Evolutionary conservation across 2,329 filamentous ascomycete species (phyloP).

Genomic region (Diplodia mutila): DNA sequence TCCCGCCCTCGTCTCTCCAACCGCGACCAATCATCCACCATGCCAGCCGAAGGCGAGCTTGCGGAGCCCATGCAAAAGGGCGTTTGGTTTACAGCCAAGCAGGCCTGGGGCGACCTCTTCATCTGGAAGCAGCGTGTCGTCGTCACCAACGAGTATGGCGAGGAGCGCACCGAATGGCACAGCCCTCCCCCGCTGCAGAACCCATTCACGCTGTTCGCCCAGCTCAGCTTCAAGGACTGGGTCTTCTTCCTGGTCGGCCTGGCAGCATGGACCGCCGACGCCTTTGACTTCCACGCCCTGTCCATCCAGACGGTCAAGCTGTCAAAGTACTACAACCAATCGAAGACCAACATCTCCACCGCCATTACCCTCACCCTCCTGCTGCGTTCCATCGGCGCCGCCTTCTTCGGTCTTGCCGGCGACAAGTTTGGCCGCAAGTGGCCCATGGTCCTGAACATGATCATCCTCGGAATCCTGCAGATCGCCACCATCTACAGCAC

Average conservation of each 20-base stretch:
- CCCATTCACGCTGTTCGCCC: constrained; percentile 68
- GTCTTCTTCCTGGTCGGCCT: constrained; percentile 75
- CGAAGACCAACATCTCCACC: constrained; percentile 71
- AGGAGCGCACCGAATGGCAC: constrained; percentile 70
- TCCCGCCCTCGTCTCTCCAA: not conserved
- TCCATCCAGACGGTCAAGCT: constrained; percentile 78
- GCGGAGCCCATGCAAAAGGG: constrained; percentile 72
- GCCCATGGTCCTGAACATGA: constrained; percentile 82
- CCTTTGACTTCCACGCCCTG: constrained; percentile 82
- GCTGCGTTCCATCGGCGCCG: constrained; percentile 74
- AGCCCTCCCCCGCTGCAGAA: constrained; percentile 68
- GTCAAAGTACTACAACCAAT: constrained; percentile 59
- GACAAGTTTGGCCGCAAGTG: constrained; percentile 82
- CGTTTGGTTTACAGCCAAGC: constrained; percentile 65
- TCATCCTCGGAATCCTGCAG: constrained; percentile 70
- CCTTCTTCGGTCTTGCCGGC: constrained; percentile 74
- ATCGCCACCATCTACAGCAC: constrained; percentile 76
- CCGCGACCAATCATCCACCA: not conserved
- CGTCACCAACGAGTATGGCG: constrained; percentile 66
- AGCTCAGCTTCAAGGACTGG: constrained; percentile 70
- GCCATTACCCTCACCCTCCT: constrained; percentile 77
- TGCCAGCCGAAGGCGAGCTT: constrained; percentile 43
- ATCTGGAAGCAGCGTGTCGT: constrained; percentile 75
- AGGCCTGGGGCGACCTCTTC: constrained; percentile 68
- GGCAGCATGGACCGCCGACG: constrained; percentile 77